Base-by-base conservation (phyloP, 768 basidiomycete species). In the Exidia glandulosa region DNA sequence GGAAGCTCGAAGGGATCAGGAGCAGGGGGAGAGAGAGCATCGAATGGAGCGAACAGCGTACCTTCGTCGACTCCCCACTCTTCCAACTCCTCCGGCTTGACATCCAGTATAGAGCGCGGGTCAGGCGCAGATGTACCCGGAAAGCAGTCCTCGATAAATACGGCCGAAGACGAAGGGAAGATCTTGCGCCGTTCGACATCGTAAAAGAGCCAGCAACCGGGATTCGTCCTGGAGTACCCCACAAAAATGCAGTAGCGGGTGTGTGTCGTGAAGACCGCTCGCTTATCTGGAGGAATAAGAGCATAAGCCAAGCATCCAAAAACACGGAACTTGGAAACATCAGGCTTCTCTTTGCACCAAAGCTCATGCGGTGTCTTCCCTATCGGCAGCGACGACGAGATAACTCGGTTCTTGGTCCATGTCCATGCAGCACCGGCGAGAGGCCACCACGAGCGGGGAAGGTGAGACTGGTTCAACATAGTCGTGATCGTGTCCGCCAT, bases 211-310 rank as follows among this genome's bases (percentile, higher is more conserved):
- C 72, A 76, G 34, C 34, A 36, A 1, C 68, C 74, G 32, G 72
- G 71, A 31, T 67, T 66, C 9, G 66, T 67, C 34, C 36, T 30
- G 1, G 70, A 67, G 61, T 77, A 77, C 0, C 75, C 75, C 60
- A 77, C 58, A 59, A 77, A 75, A 12, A 76, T 60, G 27, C 72
- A 70, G 52, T 74, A 71, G 48, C 68, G 59, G 9, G 67, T 68
- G 32, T 74, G 69, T 1, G 67, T 56, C 25, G 67, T 47, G 0
- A 76, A 63, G 3, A 37, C 59, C 2, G 56, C 14, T 0, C 60
- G 58, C 25, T 63, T 33, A 0, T 64, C 54, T 2, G 60, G 59
- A 36, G 60, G 64, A 0, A 69, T 33, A 34, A 61, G 57, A 0
- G 63, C 59, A 41, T 63, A 69, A 16, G 65, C 68, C 0, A 29